These are phyloP conservation scores for Syzygium aqueum DNA, from an alignment of 345 rosid species.

Conservation along the genomic window DNA sequence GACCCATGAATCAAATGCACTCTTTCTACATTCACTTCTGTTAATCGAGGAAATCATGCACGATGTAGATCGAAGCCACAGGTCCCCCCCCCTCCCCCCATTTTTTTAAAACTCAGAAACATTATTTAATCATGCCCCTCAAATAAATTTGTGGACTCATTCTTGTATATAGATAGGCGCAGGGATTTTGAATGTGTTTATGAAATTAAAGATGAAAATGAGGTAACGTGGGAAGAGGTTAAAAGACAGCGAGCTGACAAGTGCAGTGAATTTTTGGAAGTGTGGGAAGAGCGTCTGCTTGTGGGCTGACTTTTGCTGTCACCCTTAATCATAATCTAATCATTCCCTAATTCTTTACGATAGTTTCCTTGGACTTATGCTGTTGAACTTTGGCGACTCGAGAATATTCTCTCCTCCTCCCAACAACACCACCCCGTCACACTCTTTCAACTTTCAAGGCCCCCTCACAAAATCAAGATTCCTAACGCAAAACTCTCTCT, in stretches of 20 bases:
- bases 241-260: slow-evolving; percentile 72
- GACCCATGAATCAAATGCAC: not conserved
- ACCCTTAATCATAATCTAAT: slow-evolving; percentile 92
- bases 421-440: not conserved
- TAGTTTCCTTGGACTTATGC: slow-evolving; percentile 57
- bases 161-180: not conserved
- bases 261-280: slow-evolving; percentile 85
- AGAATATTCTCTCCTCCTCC: slow-evolving; percentile 82
- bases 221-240: not conserved
- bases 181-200: not conserved
- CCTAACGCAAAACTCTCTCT: not conserved
- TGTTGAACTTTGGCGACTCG: slow-evolving; percentile 69
- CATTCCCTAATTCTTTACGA: slow-evolving; percentile 38
- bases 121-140: not conserved
- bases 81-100: not conserved
- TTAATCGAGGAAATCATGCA: not conserved
- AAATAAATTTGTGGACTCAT: not conserved
- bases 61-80: not conserved
- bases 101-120: not conserved
- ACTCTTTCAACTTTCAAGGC: not conserved
- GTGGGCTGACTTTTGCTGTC: slow-evolving; percentile 82
- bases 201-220: not conserved
- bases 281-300: slow-evolving; percentile 66
- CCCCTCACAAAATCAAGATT: not conserved
- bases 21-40: not conserved